These are phyloP conservation scores for Achaetomium macrosporum DNA, from an alignment of 2,329 filamentous ascomycete genomes.

Conservation along the genomic window DNA sequence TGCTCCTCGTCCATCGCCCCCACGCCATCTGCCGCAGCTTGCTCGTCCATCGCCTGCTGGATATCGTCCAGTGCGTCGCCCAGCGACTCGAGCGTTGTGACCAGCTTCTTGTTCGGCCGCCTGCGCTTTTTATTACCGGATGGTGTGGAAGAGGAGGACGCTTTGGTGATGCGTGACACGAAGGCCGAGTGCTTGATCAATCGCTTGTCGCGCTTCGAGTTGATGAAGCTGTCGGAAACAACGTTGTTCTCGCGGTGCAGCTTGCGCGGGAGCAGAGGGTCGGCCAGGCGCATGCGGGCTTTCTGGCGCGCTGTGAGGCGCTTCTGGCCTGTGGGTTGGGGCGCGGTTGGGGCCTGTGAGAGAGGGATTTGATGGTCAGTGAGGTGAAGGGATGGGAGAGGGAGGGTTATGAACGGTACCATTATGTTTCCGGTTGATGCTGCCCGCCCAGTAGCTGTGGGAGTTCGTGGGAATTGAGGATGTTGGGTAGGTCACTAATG, in stretches of 20 bases:
- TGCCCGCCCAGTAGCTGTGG: too few relatives aligned
- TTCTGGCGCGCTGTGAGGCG: slow-evolving; percentile 53
- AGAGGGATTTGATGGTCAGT: neutral
- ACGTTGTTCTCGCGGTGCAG: slow-evolving; percentile 46
- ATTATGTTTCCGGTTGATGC: neutral
- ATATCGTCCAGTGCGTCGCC: slow-evolving; percentile 73
- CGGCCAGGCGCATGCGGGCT: slow-evolving; percentile 45
- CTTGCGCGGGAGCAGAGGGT: slow-evolving; percentile 47
- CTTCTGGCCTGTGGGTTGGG: slow-evolving; percentile 38
- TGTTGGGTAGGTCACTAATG: too few relatives aligned
- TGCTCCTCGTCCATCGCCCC: slow-evolving; percentile 28
- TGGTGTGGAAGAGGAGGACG: slow-evolving; percentile 37
- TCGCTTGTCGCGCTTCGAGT: slow-evolving; percentile 78
- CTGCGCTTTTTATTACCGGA: slow-evolving; percentile 2
- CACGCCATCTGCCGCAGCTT: slow-evolving; percentile 41
- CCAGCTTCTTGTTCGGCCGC: slow-evolving; percentile 62
- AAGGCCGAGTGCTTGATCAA: slow-evolving; percentile 76
- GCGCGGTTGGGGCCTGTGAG: slow-evolving; percentile 24
- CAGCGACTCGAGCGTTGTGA: slow-evolving; percentile 66
- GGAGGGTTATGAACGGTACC: neutral
- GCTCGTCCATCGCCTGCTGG: slow-evolving; percentile 41
- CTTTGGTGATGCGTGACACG: slow-evolving; percentile 67
- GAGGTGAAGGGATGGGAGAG: neutral
- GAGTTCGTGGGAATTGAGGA: too few relatives aligned
- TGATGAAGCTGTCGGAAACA: slow-evolving; percentile 54